Conservation (phyloP, 768 basidiomycete species). For the Daedaleopsis sinensis region DNA sequence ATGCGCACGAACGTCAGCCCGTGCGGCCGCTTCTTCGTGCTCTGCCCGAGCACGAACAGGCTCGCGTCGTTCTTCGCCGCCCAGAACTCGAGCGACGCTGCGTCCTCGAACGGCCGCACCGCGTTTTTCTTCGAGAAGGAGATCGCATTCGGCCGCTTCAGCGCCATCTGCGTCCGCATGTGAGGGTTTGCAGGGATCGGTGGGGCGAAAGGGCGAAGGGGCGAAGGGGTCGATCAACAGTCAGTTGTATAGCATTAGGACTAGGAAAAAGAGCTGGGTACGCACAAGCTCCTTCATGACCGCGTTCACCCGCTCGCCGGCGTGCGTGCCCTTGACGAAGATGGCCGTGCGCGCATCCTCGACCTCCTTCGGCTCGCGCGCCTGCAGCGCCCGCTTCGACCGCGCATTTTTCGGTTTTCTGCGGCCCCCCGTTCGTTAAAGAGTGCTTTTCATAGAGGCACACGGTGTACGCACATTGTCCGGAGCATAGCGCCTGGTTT, state of each 20-base stretch:
- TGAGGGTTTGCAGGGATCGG: not conserved
- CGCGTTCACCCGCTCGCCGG: constrained; percentile 75
- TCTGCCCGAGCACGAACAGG: constrained; percentile 88
- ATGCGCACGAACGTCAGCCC: constrained; percentile 84
- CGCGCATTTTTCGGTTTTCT: constrained; percentile 95
- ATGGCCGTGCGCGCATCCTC: constrained; percentile 87
- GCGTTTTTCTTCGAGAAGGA: constrained; percentile 94
- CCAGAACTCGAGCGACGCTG: constrained; percentile 90
- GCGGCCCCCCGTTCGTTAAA: no score
- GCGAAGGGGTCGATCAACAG: no score
- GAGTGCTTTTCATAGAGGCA: no score
- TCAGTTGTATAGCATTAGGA: no score
- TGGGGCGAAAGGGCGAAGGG: no score
- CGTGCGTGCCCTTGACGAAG: constrained; percentile 88
- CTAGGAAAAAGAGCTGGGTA: no score
- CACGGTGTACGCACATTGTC: constrained; percentile 27
- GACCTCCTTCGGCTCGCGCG: constrained; percentile 85
- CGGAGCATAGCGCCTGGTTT: constrained; percentile 26
- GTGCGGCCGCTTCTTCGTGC: constrained; percentile 92
- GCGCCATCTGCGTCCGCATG: constrained; percentile 73
- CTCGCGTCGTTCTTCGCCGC: constrained; percentile 91
- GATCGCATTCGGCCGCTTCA: constrained; percentile 90
- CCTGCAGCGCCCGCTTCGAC: constrained; percentile 86
- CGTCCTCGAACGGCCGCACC: constrained; percentile 88
- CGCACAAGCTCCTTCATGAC: constrained; percentile 91